These are phyloP conservation scores for Prunus yedoensis DNA, from an alignment of 331 rosid species.

Conservation along the genomic window DNA sequence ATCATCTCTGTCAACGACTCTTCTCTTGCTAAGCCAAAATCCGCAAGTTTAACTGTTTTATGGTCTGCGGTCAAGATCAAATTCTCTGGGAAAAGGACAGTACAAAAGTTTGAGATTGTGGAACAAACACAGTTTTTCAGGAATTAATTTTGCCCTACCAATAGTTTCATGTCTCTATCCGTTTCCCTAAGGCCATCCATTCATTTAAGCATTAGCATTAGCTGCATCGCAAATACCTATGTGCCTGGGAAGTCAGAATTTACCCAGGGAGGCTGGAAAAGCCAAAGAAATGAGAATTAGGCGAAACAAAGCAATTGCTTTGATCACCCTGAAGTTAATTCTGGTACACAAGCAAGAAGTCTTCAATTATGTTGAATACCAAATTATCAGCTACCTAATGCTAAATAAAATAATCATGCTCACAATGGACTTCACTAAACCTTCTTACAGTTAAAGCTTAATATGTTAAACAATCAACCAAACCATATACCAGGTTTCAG, in stretches of 20 bases:
- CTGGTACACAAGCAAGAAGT: neutral
- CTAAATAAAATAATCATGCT: neutral
- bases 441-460: neutral
- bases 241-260: too few species aligned
- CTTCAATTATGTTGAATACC: neutral
- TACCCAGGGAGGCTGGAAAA: neutral
- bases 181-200: neutral
- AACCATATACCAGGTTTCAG: conserved; percentile 79
- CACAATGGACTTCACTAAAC: neutral
- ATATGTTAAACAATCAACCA: conserved; percentile 15
- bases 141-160: neutral
- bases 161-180: neutral
- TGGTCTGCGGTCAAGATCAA: conserved; percentile 81
- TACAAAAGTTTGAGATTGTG: neutral
- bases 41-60: conserved; percentile 83
- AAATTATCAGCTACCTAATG: neutral
- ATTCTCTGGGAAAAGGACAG: conserved; percentile 59
- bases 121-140: neutral
- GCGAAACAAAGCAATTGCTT: neutral
- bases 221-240: neutral
- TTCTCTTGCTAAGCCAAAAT: conserved; percentile 96
- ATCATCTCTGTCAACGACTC: conserved; percentile 95
- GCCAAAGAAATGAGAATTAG: neutral
- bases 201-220: neutral
- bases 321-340: neutral